phyloP scores from a whole-genome alignment of 441 rosid genomes.

The Adansonia madagascariensis region DNA sequence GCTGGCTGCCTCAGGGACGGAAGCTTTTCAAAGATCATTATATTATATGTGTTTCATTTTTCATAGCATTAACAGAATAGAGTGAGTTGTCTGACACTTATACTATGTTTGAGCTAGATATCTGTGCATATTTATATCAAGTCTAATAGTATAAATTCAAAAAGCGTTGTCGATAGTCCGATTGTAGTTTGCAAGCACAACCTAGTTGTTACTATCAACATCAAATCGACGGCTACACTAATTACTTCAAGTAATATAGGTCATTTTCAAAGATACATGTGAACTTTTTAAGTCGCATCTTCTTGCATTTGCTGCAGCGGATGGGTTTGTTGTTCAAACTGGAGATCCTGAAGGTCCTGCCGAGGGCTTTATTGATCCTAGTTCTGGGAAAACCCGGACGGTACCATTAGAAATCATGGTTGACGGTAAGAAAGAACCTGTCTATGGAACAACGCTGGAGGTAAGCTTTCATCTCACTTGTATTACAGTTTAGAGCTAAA shows the following conservation, averaged over 20 bases:
- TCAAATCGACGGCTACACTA: background rate
- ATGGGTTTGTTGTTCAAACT: conserved; percentile 98
- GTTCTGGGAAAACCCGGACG: conserved; percentile 83
- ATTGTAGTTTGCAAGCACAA: background rate
- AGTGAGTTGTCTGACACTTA: background rate
- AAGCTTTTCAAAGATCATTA: background rate
- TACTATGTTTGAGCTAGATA: background rate
- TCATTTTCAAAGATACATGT: background rate
- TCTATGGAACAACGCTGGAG: conserved; percentile 84
- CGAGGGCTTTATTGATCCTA: conserved; percentile 93
- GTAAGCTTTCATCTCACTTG: conserved; percentile 40
- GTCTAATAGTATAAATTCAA: background rate
- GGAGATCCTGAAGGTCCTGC: conserved; percentile 99
- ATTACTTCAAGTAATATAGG: background rate
- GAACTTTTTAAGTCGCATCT: background rate
- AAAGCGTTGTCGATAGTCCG: background rate
- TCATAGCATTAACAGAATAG: background rate
- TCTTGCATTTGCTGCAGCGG: conserved; percentile 61
- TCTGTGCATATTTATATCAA: background rate
- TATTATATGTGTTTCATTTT: background rate
- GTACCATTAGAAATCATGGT: conserved; percentile 89
- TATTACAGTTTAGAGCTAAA: background rate
- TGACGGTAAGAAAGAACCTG: conserved; percentile 72
- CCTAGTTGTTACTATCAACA: background rate
- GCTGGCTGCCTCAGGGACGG: background rate